Percentiles rank a stretch among this genome's conserved stretches.
Evolutionary conservation across 805 yeast genomes (phyloP).

Genomic region (Candida golubevii): DNA sequence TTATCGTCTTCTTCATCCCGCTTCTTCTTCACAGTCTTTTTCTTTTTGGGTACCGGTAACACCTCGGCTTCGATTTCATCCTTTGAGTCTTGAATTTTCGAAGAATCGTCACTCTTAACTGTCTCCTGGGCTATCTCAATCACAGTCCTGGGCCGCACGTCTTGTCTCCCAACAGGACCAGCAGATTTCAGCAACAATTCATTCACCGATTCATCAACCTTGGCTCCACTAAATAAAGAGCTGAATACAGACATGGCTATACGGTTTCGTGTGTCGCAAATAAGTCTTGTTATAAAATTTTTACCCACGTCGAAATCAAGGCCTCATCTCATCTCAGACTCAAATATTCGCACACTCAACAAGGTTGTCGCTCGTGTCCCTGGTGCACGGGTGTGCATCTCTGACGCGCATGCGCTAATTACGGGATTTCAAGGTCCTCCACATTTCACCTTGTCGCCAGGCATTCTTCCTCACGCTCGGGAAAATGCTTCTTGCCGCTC

Average conservation of each 20-base stretch:
- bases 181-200: constrained; percentile 27
- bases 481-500: no score
- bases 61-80: neutral
- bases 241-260: constrained; percentile 32
- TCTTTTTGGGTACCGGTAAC: neutral
- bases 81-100: constrained; percentile 17
- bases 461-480: no score
- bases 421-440: no score
- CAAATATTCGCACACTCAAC: no score
- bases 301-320: no score
- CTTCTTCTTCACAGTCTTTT: constrained; percentile 2
- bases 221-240: constrained; percentile 29
- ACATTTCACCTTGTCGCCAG: no score
- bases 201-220: constrained; percentile 28
- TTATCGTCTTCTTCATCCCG: constrained; percentile 7
- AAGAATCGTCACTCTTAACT: constrained; percentile 1
- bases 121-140: constrained; percentile 13
- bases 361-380: no score
- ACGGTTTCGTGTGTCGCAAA: no score
- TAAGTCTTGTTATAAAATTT: no score
- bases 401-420: no score
- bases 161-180: constrained; percentile 46
- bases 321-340: no score
- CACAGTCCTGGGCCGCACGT: constrained; percentile 30
- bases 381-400: no score